A percentile compares a stretch with the other conserved stretches of the same genome.
Evolutionary conservation across 2,329 filamentous ascomycete genomes (phyloP).

Genomic region (Tolypocladium pustulatum): DNA sequence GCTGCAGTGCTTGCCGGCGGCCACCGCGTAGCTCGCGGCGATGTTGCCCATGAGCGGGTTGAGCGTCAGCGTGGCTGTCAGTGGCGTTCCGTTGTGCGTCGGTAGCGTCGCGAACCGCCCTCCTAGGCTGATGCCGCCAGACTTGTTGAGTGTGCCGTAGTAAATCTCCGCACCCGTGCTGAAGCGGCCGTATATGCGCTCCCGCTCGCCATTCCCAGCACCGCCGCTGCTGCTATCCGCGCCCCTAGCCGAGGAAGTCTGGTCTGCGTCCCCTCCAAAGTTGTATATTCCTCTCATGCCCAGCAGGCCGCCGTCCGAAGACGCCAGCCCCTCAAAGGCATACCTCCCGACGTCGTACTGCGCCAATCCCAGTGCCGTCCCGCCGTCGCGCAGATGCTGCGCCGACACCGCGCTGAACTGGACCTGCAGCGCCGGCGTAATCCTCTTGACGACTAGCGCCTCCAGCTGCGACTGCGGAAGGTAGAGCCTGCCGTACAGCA

Average conservation of each 20-base stretch:
- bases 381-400: conserved; percentile 60
- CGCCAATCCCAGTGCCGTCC: conserved; percentile 60
- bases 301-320: conserved; percentile 81
- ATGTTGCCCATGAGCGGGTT: conserved; percentile 94
- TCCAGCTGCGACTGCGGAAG: conserved; percentile 79
- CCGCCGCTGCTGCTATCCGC: conserved; percentile 10
- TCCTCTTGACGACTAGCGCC: conserved; percentile 68
- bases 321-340: conserved; percentile 81
- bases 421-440: conserved; percentile 69
- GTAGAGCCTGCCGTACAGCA: conserved; percentile 71
- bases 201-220: conserved; percentile 28
- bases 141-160: conserved; percentile 91
- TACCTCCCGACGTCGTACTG: conserved; percentile 83
- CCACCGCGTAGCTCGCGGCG: conserved; percentile 83
- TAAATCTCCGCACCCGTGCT: conserved; percentile 89
- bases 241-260: conserved; percentile 8
- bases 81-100: conserved; percentile 70
- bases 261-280: conserved; percentile 63
- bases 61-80: conserved; percentile 85
- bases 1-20: conserved; percentile 71
- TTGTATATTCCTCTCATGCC: conserved; percentile 89
- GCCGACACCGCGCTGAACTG: conserved; percentile 72
- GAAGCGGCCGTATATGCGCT: conserved; percentile 68
- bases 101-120: conserved; percentile 82
- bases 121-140: conserved; percentile 81